Evolutionary conservation across 2,329 filamentous ascomycete genomes (phyloP).

Genomic region (Pseudocercospora ulei): DNA sequence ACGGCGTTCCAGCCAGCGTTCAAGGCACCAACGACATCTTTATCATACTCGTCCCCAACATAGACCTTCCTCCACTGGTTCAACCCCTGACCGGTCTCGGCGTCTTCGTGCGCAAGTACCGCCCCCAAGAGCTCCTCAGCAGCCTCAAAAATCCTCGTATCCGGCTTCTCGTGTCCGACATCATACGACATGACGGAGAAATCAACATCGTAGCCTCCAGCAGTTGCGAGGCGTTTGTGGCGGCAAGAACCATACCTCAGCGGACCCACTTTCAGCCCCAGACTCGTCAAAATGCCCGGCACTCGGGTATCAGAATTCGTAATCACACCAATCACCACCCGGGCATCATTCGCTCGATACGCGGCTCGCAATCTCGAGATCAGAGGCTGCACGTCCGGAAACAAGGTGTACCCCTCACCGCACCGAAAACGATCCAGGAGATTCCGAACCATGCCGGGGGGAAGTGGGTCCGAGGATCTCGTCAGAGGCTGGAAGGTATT

Average conservation of each 20-base stretch:
- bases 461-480: constrained; percentile 33
- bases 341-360: constrained; percentile 13
- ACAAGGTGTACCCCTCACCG: constrained; percentile 45
- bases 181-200: constrained; percentile 57
- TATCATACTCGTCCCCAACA: constrained; percentile 47
- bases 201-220: constrained; percentile 39
- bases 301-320: constrained; percentile 57
- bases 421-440: constrained; percentile 49
- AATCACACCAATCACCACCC: constrained; percentile 47
- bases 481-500: constrained; percentile 45
- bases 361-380: constrained; percentile 38
- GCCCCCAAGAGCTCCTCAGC: constrained; percentile 41
- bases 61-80: constrained; percentile 40
- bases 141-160: constrained; percentile 47
- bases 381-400: constrained; percentile 41
- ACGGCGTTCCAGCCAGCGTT: constrained; percentile 43
- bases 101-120: constrained; percentile 27
- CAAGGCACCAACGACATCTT: constrained; percentile 45
- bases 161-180: constrained; percentile 52
- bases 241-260: constrained; percentile 35
- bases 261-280: constrained; percentile 45
- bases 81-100: constrained; percentile 22
- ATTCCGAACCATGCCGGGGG: constrained; percentile 40
- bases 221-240: constrained; percentile 21
- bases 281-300: constrained; percentile 44